phyloP scores from a whole-genome alignment of 768 basidiomycete genomes.

The Suillus subluteus region DNA sequence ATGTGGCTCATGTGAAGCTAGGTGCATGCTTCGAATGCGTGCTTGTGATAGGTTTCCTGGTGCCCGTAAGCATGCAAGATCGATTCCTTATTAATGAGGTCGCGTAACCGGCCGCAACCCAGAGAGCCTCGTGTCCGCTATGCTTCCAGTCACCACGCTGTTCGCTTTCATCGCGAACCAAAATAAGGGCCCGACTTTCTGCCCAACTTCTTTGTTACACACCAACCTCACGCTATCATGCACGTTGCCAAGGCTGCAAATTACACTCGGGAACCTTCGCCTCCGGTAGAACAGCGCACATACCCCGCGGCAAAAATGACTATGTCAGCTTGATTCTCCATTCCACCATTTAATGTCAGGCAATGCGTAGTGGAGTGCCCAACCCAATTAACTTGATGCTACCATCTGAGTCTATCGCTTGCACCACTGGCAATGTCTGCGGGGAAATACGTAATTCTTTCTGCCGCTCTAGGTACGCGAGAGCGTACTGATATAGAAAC shows the following conservation, averaged over 20 bases:
- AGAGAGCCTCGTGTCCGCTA: conserved; percentile 40
- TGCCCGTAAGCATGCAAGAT: background rate
- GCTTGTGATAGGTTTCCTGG: conserved; percentile 26
- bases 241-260: conserved; percentile 48
- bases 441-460: background rate
- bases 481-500: conserved; percentile 41
- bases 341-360: conserved; percentile 33
- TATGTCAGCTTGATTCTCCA: conserved; percentile 30
- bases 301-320: conserved; percentile 40
- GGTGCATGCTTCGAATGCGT: conserved; percentile 33
- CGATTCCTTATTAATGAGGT: conserved; percentile 1
- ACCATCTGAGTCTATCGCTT: conserved; percentile 48
- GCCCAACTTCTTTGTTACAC: conserved; percentile 48
- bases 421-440: conserved; percentile 39
- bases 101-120: conserved; percentile 28
- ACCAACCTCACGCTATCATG: conserved; percentile 43
- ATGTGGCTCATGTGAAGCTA: conserved; percentile 31
- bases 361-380: conserved; percentile 31
- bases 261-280: background rate
- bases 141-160: conserved; percentile 44
- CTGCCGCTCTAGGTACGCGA: background rate
- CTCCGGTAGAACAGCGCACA: conserved; percentile 8
- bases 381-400: conserved; percentile 50
- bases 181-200: conserved; percentile 60
- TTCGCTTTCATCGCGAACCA: conserved; percentile 67